Conservation (phyloP, 805 yeast species). For the Saturnispora besseyi region DNA sequence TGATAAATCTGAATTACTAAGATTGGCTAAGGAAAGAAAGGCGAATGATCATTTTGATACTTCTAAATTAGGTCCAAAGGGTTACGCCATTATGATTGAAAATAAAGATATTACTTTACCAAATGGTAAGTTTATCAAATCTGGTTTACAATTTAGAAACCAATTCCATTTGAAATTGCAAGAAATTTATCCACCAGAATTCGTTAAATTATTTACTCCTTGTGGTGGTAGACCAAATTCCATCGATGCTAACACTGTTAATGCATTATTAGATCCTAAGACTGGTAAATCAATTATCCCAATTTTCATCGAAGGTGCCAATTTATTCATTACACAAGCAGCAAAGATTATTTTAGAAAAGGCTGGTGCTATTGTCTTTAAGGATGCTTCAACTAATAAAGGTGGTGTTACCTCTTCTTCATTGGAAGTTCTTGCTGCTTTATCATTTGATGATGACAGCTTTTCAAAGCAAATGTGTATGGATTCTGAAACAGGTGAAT, state of each 20-base stretch:
- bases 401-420: slow-evolving; percentile 99
- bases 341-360: slow-evolving; percentile 81
- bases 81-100: slow-evolving; percentile 79
- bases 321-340: slow-evolving; percentile 86
- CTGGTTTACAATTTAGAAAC: slow-evolving; percentile 87
- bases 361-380: slow-evolving; percentile 81
- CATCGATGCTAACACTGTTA: slow-evolving; percentile 77
- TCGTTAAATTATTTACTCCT: slow-evolving; percentile 83
- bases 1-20: slow-evolving; percentile 64
- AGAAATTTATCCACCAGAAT: slow-evolving; percentile 47
- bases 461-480: slow-evolving; percentile 77
- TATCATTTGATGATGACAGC: slow-evolving; percentile 78
- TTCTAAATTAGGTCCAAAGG: slow-evolving; percentile 57
- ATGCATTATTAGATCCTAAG: slow-evolving; percentile 56
- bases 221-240: slow-evolving; percentile 99
- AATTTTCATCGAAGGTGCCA: slow-evolving; percentile 95
- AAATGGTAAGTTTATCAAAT: slow-evolving; percentile 61
- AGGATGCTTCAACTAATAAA: slow-evolving; percentile 95
- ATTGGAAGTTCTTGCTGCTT: slow-evolving; percentile 87
- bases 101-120: slow-evolving; percentile 76
- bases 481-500: slow-evolving; percentile 38
- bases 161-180: slow-evolving; percentile 71
- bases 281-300: slow-evolving; percentile 75
- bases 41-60: slow-evolving; percentile 66
- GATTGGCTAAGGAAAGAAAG: slow-evolving; percentile 69